Evolutionary conservation across 1,284 basidiomycete species (phyloP), one percentile per base, ranked within the genome.

Genomic region (Ceratobasidium sp.): DNA sequence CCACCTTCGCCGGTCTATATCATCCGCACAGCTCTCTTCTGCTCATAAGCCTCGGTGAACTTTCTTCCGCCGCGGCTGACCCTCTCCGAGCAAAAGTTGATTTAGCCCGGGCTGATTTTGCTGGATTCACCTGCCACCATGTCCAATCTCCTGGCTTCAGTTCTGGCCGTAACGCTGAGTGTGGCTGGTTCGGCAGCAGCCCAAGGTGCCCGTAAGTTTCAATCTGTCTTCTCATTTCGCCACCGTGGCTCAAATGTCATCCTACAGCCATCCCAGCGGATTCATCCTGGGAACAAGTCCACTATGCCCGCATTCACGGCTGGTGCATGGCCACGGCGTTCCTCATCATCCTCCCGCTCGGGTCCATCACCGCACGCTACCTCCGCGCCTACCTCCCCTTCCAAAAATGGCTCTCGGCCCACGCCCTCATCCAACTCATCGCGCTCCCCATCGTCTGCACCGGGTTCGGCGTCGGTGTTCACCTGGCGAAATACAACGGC

Each of bases 241-340:
- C 18, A 33, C 33, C 4, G 33, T 33, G 23, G 23, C 33, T 51
- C 20, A 33, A 39, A 28, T 66, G 18, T 18, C 55, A 51, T 12
- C 28, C 13, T 39, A 4, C 39, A 75, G 72, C 72, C 28, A 75
- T 75, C 60, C 72, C 72, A 2, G 46, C 23, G 2, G 49, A 75
- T 51, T 75, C 72, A 20, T 75, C 72, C 10, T 75, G 72, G 72
- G 72, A 75, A 44, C 72, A 75, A 33, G 72, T 75, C 61, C 60
- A 66, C 42, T 75, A 58, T 60, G 33, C 72, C 20, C 60, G 61
- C 53, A 63, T 75, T 39, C 72, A 75, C 49, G 72, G 72, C 60
- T 75, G 60, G 72, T 66, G 60, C 51, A 75, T 75, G 72, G 72
- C 61, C 60, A 75, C 60, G 15, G 72, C 46, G 6, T 75, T 66